These are phyloP conservation scores for Euphrasia arctica DNA, from an alignment of 305 asterid species.

Conservation along the genomic window DNA sequence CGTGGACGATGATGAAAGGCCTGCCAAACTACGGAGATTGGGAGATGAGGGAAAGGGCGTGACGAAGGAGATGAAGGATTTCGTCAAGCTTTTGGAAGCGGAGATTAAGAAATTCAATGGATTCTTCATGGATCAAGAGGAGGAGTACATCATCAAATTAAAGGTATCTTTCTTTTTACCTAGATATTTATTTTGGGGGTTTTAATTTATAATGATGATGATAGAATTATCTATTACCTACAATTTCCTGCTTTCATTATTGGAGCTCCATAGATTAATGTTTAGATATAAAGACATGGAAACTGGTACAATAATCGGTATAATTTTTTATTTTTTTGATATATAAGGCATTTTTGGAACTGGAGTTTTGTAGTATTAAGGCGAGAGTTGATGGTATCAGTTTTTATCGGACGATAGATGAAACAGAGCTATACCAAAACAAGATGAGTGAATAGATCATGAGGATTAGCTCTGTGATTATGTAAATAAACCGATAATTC, in stretches of 20 bases:
- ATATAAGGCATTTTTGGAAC: background rate
- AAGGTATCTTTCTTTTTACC: constrained; percentile 37
- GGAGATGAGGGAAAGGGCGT: constrained; percentile 31
- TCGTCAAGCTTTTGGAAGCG: constrained; percentile 48
- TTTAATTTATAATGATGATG: too few relatives aligned
- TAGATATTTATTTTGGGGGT: constrained; percentile 2
- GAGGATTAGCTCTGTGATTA: background rate
- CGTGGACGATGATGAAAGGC: constrained; percentile 27
- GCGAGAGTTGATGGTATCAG: background rate
- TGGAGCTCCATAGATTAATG: background rate
- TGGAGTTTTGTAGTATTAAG: background rate
- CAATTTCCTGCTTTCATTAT: constrained; percentile 7
- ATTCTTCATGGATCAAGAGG: constrained; percentile 74
- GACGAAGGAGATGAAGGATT: constrained; percentile 47
- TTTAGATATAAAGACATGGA: background rate
- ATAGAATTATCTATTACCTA: constrained; percentile 1
- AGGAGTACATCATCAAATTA: constrained; percentile 53
- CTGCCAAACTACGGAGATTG: constrained; percentile 47
- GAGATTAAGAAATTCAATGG: constrained; percentile 70
- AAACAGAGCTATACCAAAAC: background rate
- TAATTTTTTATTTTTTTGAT: too few relatives aligned
- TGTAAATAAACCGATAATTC: background rate
- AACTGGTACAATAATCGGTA: background rate
- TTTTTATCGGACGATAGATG: background rate
- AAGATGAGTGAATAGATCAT: background rate